These are phyloP conservation scores for Cyphellophora attinorum DNA, from an alignment of 2,329 filamentous ascomycete genomes.

Conservation along the genomic window DNA sequence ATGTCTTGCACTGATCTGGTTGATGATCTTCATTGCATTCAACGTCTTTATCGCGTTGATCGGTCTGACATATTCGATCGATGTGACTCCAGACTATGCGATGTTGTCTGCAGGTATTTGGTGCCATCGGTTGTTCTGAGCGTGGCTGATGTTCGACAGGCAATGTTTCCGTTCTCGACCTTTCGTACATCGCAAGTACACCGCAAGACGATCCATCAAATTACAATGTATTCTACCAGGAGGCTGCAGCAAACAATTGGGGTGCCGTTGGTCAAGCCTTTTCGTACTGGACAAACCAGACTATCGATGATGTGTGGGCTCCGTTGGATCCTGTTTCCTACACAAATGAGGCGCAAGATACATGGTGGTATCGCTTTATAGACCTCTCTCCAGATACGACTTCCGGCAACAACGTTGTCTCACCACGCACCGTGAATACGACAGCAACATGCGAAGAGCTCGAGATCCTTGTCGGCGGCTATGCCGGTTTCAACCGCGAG, in stretches of 20 bases:
- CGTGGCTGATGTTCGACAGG: constrained; percentile 2
- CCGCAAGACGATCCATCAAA: neutral
- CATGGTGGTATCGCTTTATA: constrained; percentile 13
- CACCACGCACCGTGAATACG: constrained; percentile 9
- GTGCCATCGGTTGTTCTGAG: no score
- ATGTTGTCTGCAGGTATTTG: neutral
- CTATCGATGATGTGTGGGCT: neutral
- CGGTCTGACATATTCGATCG: constrained; percentile 15
- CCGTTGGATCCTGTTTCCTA: constrained; percentile 24
- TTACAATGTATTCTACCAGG: constrained; percentile 2
- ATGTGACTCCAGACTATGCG: constrained; percentile 9
- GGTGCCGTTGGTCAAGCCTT: constrained; percentile 12
- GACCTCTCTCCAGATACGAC: constrained; percentile 6
- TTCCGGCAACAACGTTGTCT: neutral
- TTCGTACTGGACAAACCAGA: neutral
- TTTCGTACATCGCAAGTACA: constrained; percentile 5
- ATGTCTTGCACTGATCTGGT: constrained; percentile 8
- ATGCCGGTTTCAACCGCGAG: constrained; percentile 9
- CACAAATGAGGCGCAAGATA: constrained; percentile 29
- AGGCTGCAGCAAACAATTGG: constrained; percentile 9
- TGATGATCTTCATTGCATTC: constrained; percentile 9
- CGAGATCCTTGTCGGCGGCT: constrained; percentile 6
- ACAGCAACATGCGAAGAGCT: constrained; percentile 9
- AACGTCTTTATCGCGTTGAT: constrained; percentile 13
- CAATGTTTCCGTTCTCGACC: constrained; percentile 11